phyloP scores from a whole-genome alignment of 768 basidiomycete species.

The Boletus rubropictus region DNA sequence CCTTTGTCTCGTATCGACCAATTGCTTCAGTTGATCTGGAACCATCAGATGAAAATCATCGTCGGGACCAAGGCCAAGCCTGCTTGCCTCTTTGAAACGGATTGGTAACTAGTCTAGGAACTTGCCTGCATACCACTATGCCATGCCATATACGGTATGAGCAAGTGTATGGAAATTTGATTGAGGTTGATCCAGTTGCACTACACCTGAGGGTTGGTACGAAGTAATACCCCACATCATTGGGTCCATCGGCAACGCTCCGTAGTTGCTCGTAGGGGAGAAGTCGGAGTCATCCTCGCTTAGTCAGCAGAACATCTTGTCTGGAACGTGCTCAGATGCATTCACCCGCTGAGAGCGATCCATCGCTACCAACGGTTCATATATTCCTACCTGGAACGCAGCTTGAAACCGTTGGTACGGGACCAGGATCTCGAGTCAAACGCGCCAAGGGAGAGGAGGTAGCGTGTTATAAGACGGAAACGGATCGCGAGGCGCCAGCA shows the following conservation, averaged over 20 bases:
- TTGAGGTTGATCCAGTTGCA: no score
- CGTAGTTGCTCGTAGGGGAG: no score
- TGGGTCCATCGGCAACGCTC: no score
- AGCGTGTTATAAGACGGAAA: not conserved
- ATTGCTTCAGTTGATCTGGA: slow-evolving; percentile 59
- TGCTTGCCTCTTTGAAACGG: no score
- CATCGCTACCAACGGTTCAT: not conserved
- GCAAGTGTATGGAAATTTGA: no score
- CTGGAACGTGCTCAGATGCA: not conserved
- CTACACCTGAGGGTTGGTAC: no score
- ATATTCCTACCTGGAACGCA: slow-evolving; percentile 9
- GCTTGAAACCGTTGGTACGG: not conserved
- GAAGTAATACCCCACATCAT: no score
- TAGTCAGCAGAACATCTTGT: no score
- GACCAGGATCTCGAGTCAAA: not conserved
- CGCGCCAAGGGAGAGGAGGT: not conserved
- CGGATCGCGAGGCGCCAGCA: not conserved
- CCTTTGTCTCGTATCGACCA: slow-evolving; percentile 69
- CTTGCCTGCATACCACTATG: no score
- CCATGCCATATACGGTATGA: no score
- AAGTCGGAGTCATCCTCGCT: no score
- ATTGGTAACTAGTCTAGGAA: no score
- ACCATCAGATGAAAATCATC: slow-evolving; percentile 59
- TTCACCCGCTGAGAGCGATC: not conserved
- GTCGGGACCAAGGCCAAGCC: slow-evolving; percentile 61